phyloP scores from a whole-genome alignment of 23 red algal genomes.

The Gracilaria caudata region DNA sequence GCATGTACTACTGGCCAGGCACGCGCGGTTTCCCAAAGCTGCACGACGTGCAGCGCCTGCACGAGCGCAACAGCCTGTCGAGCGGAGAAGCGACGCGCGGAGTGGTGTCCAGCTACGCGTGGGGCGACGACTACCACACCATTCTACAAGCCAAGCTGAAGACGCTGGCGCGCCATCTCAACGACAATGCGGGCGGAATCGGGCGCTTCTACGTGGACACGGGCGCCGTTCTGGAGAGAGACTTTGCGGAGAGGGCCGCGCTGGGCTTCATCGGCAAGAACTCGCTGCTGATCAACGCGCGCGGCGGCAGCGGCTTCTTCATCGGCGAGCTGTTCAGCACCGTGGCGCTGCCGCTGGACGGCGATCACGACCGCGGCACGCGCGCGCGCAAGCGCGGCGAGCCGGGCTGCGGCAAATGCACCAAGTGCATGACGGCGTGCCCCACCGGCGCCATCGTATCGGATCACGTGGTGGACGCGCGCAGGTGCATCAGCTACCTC shows the following conservation, averaged over 20 bases:
- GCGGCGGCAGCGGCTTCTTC: conserved; percentile 89
- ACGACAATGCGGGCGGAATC: conserved; percentile 73
- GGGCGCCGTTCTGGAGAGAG: conserved; percentile 89
- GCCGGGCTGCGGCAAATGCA: conserved; percentile 83
- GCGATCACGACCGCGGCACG: conserved; percentile 35
- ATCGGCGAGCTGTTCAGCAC: conserved; percentile 94
- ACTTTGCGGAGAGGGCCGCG: conserved; percentile 81
- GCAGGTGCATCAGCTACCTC: conserved; percentile 92
- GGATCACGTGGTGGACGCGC: conserved; percentile 86
- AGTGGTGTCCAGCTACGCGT: conserved; percentile 93
- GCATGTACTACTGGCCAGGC: conserved; percentile 97
- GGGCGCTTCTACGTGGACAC: conserved; percentile 96
- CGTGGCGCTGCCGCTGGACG: conserved; percentile 75
- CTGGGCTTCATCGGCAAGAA: conserved; percentile 98
- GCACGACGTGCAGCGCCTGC: conserved; percentile 22
- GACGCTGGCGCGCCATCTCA: conserved; percentile 54
- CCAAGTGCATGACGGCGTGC: conserved; percentile 75
- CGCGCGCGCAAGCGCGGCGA: conserved; percentile 1
- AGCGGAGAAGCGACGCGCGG: conserved; percentile 48
- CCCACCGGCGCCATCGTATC: conserved; percentile 82
- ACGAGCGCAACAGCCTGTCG: not conserved
- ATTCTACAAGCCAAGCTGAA: conserved; percentile 62
- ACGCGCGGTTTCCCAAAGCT: conserved; percentile 67
- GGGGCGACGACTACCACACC: conserved; percentile 90
- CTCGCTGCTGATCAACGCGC: conserved; percentile 89